phyloP scores from a whole-genome alignment of 2,329 filamentous ascomycete species.

The Cadophora gregata region DNA sequence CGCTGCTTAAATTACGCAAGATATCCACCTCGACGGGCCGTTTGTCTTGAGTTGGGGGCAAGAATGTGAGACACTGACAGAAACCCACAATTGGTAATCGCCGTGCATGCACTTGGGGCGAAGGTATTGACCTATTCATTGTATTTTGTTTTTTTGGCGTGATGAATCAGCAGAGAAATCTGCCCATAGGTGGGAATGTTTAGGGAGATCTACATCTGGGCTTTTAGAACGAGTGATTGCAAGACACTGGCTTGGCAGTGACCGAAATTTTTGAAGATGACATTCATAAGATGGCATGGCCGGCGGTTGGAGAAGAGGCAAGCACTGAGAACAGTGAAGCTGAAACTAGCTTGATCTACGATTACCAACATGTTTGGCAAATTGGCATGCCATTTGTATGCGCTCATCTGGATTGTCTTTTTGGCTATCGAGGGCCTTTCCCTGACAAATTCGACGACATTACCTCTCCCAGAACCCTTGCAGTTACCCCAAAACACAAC shows the following conservation, averaged over 20 bases:
- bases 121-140: not conserved
- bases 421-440: not conserved
- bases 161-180: not conserved
- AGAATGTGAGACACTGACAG: not conserved
- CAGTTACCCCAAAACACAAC: not conserved
- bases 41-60: not conserved
- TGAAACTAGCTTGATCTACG: not conserved
- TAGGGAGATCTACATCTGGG: not conserved
- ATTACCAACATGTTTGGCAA: not conserved
- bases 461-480: not conserved
- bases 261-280: not conserved
- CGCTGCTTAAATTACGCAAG: not conserved
- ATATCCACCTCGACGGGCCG: not conserved
- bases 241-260: not conserved
- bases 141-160: not conserved
- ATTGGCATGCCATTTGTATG: not conserved
- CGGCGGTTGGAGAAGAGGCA: not conserved
- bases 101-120: not conserved
- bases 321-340: not conserved
- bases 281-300: not conserved
- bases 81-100: not conserved
- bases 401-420: not conserved
- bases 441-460: not conserved
- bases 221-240: not conserved
- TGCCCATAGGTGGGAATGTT: not conserved